Evolutionary conservation across 768 basidiomycete species (phyloP), one percentile per base, ranked within the genome.

Genomic region (Suillus bovinus): DNA sequence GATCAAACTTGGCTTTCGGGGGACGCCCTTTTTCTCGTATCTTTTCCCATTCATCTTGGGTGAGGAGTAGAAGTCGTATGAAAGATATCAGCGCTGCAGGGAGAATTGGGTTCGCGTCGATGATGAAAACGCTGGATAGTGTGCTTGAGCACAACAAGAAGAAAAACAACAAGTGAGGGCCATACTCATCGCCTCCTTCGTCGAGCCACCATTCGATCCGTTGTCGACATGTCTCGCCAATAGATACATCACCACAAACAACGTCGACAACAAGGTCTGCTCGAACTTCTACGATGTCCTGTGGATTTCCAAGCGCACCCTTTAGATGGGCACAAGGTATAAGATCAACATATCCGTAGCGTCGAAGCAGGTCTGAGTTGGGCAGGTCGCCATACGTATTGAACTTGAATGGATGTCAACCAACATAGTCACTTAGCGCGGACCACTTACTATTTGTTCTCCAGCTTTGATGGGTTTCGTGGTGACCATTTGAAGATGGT

Each of bases 331-430:
- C 76, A 17, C 90, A 71, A 10, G 82, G 83, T 20, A 95, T 72
- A 33, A 87, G 70, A 74, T 99, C 97, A 59, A 96, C 89, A 69
- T 98, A 91, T 1, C 97, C 97, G 70, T 96, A 99, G 61, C 92
- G 86, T 49, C 97, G 86, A n/a, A 99, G 82, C 9, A 99, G 84
- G 67, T 96, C 96, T 8, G 91, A 85, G 71, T 99, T 99, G 6
- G 96, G 94, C 2, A 86, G 89, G 69, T 96, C 91, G 31, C 90
- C 93, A 72, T 99, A 99, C 0, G 96, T 98, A 73, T 99, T 99
- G 86, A 89, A 94, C 94, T 96, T 34, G 20, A 27, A 58, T 39
- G 31, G 22, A 44, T 14, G 44, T 49, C 16, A 41, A 42, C 38
- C 13, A 33, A n/a, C 24, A 39, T 55, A 36, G 29, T 42, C 39